Percentiles rank a stretch among this genome's conserved stretches.
These are phyloP conservation scores for Gossypium raimondii DNA, from an alignment of 345 rosid genomes.

Conservation along the genomic window DNA sequence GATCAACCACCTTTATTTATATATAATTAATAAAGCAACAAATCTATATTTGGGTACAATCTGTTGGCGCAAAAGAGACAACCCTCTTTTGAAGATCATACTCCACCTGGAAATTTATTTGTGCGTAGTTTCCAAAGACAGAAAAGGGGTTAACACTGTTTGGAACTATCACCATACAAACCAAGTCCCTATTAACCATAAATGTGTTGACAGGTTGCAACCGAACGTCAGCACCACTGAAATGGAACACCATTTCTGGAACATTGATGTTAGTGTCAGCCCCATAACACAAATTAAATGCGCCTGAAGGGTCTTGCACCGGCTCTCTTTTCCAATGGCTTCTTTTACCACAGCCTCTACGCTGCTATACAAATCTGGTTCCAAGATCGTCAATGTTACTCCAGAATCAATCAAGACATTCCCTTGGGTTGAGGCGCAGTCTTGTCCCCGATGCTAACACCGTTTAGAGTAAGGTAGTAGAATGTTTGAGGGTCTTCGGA, in stretches of 20 bases:
- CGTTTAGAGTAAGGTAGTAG: neutral
- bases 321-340: neutral
- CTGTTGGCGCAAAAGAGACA: conserved; percentile 3
- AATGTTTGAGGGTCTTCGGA: neutral
- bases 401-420: neutral
- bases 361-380: neutral
- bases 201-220: neutral
- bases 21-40: neutral
- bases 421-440: neutral
- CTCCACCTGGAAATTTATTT: conserved; percentile 9
- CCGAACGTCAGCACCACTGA: neutral
- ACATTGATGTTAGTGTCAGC: neutral
- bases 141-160: neutral
- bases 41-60: neutral
- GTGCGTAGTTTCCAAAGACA: neutral
- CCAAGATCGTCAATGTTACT: neutral
- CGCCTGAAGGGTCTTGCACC: neutral
- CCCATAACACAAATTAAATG: neutral
- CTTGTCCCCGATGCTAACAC: neutral
- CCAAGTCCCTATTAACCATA: conserved; percentile 13
- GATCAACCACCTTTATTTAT: too few species aligned
- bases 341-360: neutral
- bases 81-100: neutral
- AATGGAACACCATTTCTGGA: conserved; percentile 8
- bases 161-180: conserved; percentile 1